Base-by-base conservation (phyloP, 2,329 filamentous ascomycete genomes). In the Xylariaceae sp. region DNA sequence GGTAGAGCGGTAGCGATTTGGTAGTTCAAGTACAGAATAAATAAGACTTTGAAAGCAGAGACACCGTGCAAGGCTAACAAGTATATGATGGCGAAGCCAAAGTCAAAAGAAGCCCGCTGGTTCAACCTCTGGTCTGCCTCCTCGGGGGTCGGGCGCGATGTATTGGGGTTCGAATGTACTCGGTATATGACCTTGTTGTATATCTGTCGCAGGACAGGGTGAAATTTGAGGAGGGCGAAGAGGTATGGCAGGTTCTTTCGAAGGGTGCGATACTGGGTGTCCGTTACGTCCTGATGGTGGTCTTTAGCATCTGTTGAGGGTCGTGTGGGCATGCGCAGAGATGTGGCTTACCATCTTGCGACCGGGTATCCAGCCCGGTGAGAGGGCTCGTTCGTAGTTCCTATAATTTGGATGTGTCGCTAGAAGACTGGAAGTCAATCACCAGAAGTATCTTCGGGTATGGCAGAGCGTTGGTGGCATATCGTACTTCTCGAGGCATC, bases 331-430 rank as follows among this genome's bases (percentile, higher is more conserved):
- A 30, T 32, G 41, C 18, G 3, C 18, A 7, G 22, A 35, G 10
- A 27, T 33, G 36, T 42, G 12, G 67, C 82, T 62, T 76, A 90
- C 87, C 55, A 97, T 89, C 77, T 89, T 89, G 51, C 92, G 87
- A 22, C 92, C 92, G 7, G 87, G 87, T 49, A 99, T 87, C 94
- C 94, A 99, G 59, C 94, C 95, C 9, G 83, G 77, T 2, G 83
- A 84, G 14, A 99, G 79, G 36, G 85, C 74, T 52, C 75, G 74
- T 53, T 86, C 78, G 65, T 85, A 96, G 58, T 85, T 87, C 51
- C 77, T 66, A 66, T 94, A 99, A 58, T 87, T 84, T 5, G 89
- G 88, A 66, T 96, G 87, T 33, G 83, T 85, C 52, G 86, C 90
- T 95, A 27, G 22, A 27, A 27, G 22, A 27, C 64, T 6, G 30